Conservation (phyloP, 331 rosid species). For the Cydonia oblonga region DNA sequence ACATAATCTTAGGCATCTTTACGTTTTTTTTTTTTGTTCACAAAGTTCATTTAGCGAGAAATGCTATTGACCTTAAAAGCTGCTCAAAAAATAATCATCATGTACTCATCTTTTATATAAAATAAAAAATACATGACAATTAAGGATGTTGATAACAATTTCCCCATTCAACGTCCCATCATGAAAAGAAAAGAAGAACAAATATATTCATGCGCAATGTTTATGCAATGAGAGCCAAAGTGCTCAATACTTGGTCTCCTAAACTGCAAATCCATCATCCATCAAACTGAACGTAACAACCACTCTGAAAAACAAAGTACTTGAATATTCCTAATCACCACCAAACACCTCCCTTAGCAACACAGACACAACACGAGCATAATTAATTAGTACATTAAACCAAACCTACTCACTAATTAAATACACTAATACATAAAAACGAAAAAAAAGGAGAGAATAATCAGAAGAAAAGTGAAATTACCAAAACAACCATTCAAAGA, state of each 20-base stretch:
- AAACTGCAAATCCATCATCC: neutral
- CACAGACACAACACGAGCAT: neutral
- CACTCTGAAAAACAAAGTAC: neutral
- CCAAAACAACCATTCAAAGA: neutral
- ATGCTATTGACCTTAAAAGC: neutral
- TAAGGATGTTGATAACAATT: too few relatives aligned
- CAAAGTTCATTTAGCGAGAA: neutral
- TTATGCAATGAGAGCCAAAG: too few relatives aligned
- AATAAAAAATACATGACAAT: neutral
- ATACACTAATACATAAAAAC: neutral
- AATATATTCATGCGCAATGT: too few relatives aligned
- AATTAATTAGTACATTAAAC: neutral
- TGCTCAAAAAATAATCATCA: too few relatives aligned
- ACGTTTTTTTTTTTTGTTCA: neutral
- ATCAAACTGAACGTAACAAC: neutral
- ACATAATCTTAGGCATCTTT: neutral
- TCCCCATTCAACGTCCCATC: neutral
- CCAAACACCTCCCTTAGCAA: neutral
- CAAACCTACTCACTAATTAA: neutral
- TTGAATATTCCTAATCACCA: neutral
- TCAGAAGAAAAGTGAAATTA: neutral
- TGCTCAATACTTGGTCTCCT: neutral
- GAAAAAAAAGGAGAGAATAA: neutral
- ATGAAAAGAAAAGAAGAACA: neutral
- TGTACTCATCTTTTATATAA: too few relatives aligned